phyloP scores from a whole-genome alignment of 495 filamentous ascomycete genomes.

The Daldinia concentrica region DNA sequence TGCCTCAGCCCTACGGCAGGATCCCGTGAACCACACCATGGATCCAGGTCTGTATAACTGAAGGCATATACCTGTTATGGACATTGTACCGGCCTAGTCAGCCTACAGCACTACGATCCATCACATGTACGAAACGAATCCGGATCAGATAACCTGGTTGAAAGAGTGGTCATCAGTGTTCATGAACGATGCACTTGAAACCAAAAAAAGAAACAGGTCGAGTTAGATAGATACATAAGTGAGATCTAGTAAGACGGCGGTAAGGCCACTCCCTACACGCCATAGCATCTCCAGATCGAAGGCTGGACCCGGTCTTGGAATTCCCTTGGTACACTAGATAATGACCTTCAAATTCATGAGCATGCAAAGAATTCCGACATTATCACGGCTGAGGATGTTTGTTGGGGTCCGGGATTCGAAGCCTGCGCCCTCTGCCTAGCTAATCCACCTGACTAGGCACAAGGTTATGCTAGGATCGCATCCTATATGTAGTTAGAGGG shows the following conservation, averaged over 20 bases:
- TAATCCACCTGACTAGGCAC: constrained; percentile 40
- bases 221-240: constrained; percentile 1
- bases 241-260: constrained; percentile 17
- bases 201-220: constrained; percentile 18
- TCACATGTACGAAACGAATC: constrained; percentile 7
- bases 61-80: constrained; percentile 26
- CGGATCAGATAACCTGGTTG: not conserved
- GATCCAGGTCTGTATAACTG: constrained; percentile 25
- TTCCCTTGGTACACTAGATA: constrained; percentile 12
- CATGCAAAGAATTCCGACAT: constrained; percentile 11
- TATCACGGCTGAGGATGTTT: constrained; percentile 30
- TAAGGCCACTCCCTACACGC: constrained; percentile 7
- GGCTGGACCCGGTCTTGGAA: constrained; percentile 19
- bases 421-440: constrained; percentile 38
- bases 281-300: constrained; percentile 18
- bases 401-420: constrained; percentile 37
- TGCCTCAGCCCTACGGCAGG: constrained; percentile 44
- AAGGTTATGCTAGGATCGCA: constrained; percentile 33
- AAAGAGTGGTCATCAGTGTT: not conserved
- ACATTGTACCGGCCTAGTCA: constrained; percentile 13
- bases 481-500: constrained; percentile 28
- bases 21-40: constrained; percentile 38
- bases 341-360: constrained; percentile 13
- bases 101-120: constrained; percentile 28
- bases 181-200: not conserved